These are phyloP conservation scores for Knoxia roxburghii DNA, from an alignment of 257 asterid genomes.

Conservation along the genomic window DNA sequence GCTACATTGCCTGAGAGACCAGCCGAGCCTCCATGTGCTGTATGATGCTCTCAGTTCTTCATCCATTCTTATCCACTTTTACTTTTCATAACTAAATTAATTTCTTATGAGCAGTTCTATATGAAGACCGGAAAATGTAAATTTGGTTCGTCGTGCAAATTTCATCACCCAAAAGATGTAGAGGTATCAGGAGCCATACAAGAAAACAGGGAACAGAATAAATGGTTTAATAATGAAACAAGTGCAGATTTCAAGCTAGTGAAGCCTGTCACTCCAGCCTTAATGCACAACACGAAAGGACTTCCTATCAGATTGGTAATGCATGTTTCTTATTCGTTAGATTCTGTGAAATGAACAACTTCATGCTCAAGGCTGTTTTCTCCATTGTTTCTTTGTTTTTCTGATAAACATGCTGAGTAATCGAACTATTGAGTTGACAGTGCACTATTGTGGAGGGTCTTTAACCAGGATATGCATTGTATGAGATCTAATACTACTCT, in stretches of 20 bases:
- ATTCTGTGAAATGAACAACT: slow-evolving; percentile 6
- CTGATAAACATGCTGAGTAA: not conserved
- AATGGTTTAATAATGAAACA: slow-evolving; percentile 20
- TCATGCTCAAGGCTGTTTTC: too few species aligned
- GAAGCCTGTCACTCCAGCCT: slow-evolving; percentile 54
- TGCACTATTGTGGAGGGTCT: not conserved
- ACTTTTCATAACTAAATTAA: slow-evolving; percentile 8
- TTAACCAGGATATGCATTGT: not conserved
- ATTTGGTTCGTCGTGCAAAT: slow-evolving; percentile 85
- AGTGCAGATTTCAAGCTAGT: slow-evolving; percentile 41
- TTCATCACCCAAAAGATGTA: slow-evolving; percentile 87
- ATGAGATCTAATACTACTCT: not conserved
- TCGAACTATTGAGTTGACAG: not conserved
- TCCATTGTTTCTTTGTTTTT: too few species aligned
- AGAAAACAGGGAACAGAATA: slow-evolving; percentile 36
- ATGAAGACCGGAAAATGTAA: slow-evolving; percentile 95
- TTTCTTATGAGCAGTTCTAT: slow-evolving; percentile 62
- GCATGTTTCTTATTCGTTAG: slow-evolving; percentile 7
- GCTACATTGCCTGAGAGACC: slow-evolving; percentile 83
- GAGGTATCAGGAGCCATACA: slow-evolving; percentile 41
- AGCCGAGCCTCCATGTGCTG: slow-evolving; percentile 88
- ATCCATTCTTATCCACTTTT: slow-evolving; percentile 7
- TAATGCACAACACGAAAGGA: slow-evolving; percentile 80
- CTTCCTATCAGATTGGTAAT: slow-evolving; percentile 88
- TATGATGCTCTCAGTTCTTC: slow-evolving; percentile 34